These are phyloP conservation scores for Coniferiporia weirii DNA, from an alignment of 1,284 basidiomycete species.

Conservation along the genomic window DNA sequence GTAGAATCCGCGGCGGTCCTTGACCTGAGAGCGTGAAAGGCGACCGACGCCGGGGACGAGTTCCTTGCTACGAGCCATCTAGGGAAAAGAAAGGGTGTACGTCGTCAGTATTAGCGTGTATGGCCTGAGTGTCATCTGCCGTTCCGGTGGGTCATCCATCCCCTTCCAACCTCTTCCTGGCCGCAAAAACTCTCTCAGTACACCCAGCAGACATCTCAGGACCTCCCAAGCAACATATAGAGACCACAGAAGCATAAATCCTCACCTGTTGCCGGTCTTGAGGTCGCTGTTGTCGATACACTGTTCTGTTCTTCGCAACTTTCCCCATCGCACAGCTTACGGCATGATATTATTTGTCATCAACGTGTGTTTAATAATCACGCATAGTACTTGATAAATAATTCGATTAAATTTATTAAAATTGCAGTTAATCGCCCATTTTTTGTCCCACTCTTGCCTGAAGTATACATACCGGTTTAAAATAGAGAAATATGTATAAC, in stretches of 20 bases:
- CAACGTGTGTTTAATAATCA: not conserved
- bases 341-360: not conserved
- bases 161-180: not conserved
- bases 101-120: conserved; percentile 16
- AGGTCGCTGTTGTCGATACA: conserved; percentile 7
- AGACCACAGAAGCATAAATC: conserved; percentile 1
- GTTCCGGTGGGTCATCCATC: not conserved
- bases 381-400: not conserved
- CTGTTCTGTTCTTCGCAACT: not conserved
- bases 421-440: too few relatives aligned
- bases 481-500: too few relatives aligned
- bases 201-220: not conserved
- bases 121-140: not conserved
- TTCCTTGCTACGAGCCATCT: conserved; percentile 94
- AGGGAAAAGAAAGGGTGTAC: conserved; percentile 23
- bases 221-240: not conserved
- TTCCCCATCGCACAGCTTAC: not conserved
- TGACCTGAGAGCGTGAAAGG: conserved; percentile 77
- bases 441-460: too few relatives aligned
- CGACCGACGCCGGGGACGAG: conserved; percentile 82
- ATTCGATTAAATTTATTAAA: too few relatives aligned
- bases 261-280: conserved; percentile 14
- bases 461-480: too few relatives aligned
- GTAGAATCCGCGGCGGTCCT: conserved; percentile 73
- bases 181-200: not conserved